Percentiles rank a stretch among this genome's conserved stretches.
Conservation (phyloP, 2,329 filamentous ascomycete species). For the Pseudogymnoascus sp. region DNA sequence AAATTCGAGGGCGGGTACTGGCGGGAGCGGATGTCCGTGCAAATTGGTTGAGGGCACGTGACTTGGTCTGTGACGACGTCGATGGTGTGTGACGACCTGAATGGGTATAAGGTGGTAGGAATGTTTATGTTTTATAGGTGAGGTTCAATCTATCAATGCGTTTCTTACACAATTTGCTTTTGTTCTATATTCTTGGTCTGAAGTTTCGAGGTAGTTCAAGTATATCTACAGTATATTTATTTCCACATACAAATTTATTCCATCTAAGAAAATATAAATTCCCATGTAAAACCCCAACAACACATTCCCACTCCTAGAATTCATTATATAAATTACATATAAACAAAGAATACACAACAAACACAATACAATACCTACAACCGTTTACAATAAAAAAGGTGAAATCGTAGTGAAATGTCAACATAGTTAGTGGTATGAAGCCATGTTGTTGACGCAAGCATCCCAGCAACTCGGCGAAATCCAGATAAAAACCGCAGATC, state of each 20-base stretch:
- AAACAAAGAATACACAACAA: neutral
- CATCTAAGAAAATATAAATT: neutral
- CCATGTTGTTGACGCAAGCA: neutral
- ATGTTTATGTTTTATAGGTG: neutral
- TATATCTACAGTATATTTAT: neutral
- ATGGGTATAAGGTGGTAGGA: neutral
- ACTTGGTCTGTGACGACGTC: neutral
- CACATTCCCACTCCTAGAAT: neutral
- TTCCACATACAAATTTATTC: neutral
- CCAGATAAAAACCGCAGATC: neutral
- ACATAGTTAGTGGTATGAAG: no score
- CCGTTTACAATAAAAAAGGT: neutral
- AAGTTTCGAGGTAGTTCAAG: neutral
- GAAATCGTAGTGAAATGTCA: neutral
- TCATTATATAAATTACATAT: neutral
- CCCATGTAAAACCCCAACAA: neutral
- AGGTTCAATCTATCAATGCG: neutral
- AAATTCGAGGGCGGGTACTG: neutral
- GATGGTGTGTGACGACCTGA: neutral
- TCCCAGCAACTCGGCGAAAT: neutral
- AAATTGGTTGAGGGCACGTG: neutral
- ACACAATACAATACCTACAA: neutral
- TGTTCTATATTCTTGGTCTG: neutral
- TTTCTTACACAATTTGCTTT: neutral
- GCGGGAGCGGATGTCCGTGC: neutral